Conservation (phyloP, 2,329 filamentous ascomycete species). For the Xylaria arbuscula region DNA sequence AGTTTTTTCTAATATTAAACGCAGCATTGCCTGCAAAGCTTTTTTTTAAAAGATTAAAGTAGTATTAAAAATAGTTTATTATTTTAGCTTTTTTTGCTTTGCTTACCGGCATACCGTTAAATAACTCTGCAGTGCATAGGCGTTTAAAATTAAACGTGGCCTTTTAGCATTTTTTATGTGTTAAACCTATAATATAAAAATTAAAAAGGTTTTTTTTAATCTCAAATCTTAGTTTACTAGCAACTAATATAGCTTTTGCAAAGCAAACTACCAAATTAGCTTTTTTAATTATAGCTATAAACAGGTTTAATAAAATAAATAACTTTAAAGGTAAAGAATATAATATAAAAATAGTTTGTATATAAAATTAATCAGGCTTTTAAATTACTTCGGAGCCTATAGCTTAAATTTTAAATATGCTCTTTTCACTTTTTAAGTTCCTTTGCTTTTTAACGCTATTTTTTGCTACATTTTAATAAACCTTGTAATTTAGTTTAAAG, state of each 20-base stretch:
- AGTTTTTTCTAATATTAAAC: not conserved
- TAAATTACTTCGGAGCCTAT: not conserved
- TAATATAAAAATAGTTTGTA: constrained; percentile 1
- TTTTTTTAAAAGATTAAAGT: not conserved
- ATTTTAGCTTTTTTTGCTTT: too few species aligned
- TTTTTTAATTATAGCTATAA: not conserved
- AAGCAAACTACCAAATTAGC: not conserved
- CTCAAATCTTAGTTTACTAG: too few species aligned
- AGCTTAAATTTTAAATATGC: not conserved
- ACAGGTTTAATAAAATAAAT: too few species aligned
- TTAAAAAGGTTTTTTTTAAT: too few species aligned
- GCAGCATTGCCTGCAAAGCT: not conserved
- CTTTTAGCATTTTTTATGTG: too few species aligned
- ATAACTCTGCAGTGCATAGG: too few species aligned
- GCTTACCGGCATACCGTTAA: too few species aligned
- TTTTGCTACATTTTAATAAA: not conserved
- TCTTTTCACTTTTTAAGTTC: not conserved
- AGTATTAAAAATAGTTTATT: too few species aligned
- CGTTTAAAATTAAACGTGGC: too few species aligned
- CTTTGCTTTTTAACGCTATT: not conserved
- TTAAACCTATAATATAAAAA: too few species aligned
- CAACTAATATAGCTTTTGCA: too few species aligned
- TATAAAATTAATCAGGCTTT: not conserved
- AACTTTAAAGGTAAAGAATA: not conserved
- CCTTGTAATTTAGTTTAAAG: too few species aligned